These are phyloP conservation scores for Spiraea crenata DNA, from an alignment of 331 rosid genomes.

Conservation along the genomic window DNA sequence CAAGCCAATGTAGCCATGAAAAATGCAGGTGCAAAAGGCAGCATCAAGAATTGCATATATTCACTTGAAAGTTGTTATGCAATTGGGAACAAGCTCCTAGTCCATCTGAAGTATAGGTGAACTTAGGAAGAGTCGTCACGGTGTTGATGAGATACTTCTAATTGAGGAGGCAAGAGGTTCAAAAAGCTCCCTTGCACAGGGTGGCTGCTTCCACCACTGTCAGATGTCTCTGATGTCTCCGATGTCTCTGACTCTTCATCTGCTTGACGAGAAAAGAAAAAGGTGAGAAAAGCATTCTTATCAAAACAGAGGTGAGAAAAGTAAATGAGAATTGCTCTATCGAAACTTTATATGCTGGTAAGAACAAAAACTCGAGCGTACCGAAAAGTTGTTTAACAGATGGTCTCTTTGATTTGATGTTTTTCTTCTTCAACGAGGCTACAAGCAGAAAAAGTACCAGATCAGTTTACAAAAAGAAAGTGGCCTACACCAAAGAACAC, in stretches of 20 bases:
- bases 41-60: constrained; percentile 17
- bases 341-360: constrained; percentile 6
- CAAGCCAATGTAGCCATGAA: constrained; percentile 25
- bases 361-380: constrained; percentile 32
- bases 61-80: constrained; percentile 20
- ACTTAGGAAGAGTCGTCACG: constrained; percentile 44
- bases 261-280: constrained; percentile 32
- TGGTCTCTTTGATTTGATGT: constrained; percentile 70
- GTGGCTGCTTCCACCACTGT: constrained; percentile 24
- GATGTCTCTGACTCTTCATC: constrained; percentile 53
- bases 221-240: constrained; percentile 47
- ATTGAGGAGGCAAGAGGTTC: constrained; percentile 64
- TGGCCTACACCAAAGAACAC: not conserved
- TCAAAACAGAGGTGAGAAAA: not conserved
- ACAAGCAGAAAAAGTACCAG: constrained; percentile 27
- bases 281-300: constrained; percentile 21
- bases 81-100: constrained; percentile 33
- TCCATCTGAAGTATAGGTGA: constrained; percentile 20
- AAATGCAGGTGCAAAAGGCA: constrained; percentile 20
- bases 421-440: constrained; percentile 93
- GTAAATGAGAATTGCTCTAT: not conserved
- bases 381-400: constrained; percentile 85
- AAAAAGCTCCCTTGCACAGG: constrained; percentile 66
- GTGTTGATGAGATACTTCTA: constrained; percentile 40
- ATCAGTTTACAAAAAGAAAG: constrained; percentile 16